phyloP scores from a whole-genome alignment of 495 filamentous ascomycete genomes.

The Aspergillus cavernicola region DNA sequence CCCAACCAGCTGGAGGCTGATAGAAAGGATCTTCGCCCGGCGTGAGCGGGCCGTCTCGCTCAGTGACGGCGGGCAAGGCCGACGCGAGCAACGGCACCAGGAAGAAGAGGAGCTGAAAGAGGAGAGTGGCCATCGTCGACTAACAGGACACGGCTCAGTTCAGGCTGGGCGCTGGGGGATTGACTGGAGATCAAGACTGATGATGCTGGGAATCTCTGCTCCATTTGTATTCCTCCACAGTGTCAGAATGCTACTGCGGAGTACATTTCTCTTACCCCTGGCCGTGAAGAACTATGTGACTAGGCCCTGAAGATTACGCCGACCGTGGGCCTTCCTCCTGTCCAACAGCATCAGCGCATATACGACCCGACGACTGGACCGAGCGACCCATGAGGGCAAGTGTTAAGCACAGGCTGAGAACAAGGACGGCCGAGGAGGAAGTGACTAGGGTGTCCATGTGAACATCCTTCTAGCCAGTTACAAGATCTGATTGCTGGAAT shows the following conservation, averaged over 20 bases:
- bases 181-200: background rate
- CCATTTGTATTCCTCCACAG: background rate
- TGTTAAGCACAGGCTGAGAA: background rate
- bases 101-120: conserved; percentile 7
- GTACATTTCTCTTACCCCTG: too few species aligned
- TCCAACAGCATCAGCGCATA: background rate
- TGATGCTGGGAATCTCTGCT: background rate
- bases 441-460: conserved; percentile 1
- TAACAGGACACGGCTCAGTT: background rate
- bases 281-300: too few species aligned
- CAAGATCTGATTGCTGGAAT: background rate
- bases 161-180: background rate
- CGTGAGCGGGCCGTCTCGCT: conserved; percentile 1
- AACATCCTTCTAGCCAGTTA: background rate
- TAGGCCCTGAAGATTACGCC: too few species aligned
- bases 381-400: background rate
- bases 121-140: background rate
- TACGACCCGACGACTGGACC: background rate
- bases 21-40: conserved; percentile 44
- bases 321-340: too few species aligned
- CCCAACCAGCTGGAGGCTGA: conserved; percentile 35
- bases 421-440: background rate
- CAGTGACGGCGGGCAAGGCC: conserved; percentile 2
- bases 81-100: conserved; percentile 5
- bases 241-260: background rate